These are phyloP conservation scores for Candida maltosa DNA, from an alignment of 805 yeast genomes.

Conservation along the genomic window DNA sequence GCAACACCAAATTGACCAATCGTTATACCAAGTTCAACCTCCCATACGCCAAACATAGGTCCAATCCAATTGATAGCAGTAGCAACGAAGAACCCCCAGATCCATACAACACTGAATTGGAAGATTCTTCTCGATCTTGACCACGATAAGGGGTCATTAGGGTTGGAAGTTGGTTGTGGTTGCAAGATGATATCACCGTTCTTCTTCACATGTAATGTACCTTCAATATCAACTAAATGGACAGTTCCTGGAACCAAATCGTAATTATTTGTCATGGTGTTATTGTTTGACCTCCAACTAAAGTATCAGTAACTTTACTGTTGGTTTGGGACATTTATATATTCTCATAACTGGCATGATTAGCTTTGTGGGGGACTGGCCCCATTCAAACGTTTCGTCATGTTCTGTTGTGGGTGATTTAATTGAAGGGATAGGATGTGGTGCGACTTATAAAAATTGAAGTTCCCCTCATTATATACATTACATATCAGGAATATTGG, in stretches of 20 bases:
- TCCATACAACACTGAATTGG: conserved; percentile 26
- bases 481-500: too few species aligned
- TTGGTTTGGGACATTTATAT: too few species aligned
- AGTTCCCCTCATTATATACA: too few species aligned
- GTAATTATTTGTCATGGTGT: too few species aligned
- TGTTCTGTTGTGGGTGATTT: too few species aligned
- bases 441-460: too few species aligned
- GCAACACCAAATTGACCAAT: conserved; percentile 20
- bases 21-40: conserved; percentile 21
- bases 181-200: conserved; percentile 25
- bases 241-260: conserved; percentile 31
- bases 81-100: conserved; percentile 25
- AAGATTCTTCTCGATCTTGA: conserved; percentile 22
- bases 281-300: too few species aligned
- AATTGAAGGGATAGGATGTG: too few species aligned
- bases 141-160: conserved; percentile 38
- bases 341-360: too few species aligned
- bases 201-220: conserved; percentile 17
- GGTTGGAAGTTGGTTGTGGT: conserved; percentile 33
- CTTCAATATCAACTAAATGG: conserved; percentile 29
- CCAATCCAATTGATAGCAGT: conserved; percentile 24
- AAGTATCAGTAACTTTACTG: too few species aligned
- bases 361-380: too few species aligned
- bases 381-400: too few species aligned
- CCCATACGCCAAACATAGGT: conserved; percentile 28